phyloP scores from a whole-genome alignment of 2,329 filamentous ascomycete species.

The Apiospora phragmitis region DNA sequence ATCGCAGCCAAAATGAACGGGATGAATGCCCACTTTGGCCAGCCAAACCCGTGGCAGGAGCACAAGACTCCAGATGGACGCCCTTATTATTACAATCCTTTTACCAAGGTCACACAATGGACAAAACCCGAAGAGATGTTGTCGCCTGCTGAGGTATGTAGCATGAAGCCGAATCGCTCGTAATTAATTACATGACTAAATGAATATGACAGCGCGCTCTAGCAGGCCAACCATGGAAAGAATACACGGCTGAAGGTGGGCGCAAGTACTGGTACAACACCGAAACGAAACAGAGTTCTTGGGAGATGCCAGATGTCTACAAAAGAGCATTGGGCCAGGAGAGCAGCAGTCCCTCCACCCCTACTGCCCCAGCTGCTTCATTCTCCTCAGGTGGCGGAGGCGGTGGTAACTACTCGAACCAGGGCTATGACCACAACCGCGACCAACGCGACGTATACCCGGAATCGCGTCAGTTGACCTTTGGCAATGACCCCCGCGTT shows the following conservation, averaged over 20 bases:
- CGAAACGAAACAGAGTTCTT: constrained; percentile 87
- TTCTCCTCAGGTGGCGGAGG: constrained; percentile 45
- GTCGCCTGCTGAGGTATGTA: constrained; percentile 73
- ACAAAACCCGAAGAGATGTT: constrained; percentile 89
- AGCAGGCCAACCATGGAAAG: constrained; percentile 85
- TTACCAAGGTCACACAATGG: constrained; percentile 91
- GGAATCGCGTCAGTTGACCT: constrained; percentile 60
- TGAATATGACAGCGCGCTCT: constrained; percentile 65
- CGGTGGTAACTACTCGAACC: constrained; percentile 31
- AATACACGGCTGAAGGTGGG: constrained; percentile 84
- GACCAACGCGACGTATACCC: constrained; percentile 40
- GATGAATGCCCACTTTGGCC: constrained; percentile 47
- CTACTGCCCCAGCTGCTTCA: constrained; percentile 46
- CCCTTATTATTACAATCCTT: constrained; percentile 86
- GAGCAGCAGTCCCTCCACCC: constrained; percentile 43
- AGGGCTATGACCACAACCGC: constrained; percentile 20
- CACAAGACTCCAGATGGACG: constrained; percentile 79
- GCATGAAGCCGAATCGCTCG: constrained; percentile 15
- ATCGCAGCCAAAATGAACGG: constrained; percentile 55
- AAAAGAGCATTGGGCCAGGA: constrained; percentile 70
- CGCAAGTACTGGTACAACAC: constrained; percentile 95
- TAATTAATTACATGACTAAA: constrained; percentile 18
- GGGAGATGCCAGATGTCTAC: constrained; percentile 88
- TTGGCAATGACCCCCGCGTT: constrained; percentile 55
- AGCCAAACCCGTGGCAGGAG: constrained; percentile 72